Base-by-base conservation (phyloP, 768 basidiomycete genomes). In the Boletus pseudo-olivaceus region DNA sequence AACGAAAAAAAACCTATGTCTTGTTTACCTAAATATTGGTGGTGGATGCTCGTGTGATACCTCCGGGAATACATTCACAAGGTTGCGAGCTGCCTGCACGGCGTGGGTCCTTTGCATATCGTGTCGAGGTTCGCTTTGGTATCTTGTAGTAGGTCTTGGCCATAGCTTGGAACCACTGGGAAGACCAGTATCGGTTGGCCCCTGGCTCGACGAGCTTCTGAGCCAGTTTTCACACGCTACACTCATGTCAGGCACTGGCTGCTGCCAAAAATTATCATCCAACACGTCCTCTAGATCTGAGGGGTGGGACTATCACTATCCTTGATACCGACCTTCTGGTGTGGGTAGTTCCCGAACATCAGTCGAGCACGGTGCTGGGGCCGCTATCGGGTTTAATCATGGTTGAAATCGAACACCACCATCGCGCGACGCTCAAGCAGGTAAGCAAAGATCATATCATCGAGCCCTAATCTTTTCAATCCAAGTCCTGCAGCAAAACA, bases 391-490 rank as follows among this genome's bases (percentile, higher is more conserved):
- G 10, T 15, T 38, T 23, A 1, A 48, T 49, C 47, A 78, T 79
- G 77, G 71, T 71, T 33, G 71, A 73, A 55, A 47, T 64, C 2
- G 77, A 40, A 7, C 67, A 82, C 53, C 90, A 90, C 62, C 79
- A 79, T 66, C 91, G 93, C 58, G 77, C 95, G 41, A 88, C 92
- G 7, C 82, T 93, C 58, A 97, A 96, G 73, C 94, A 97, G 80
- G 81, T 80, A 55, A 43, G 79, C 62, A 45, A 47, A 50, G 49
- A 51, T 42, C 42, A 33, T 40, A 48, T 52, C 41, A 19, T 42
- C 40, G 37, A 40, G 39, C 39, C 20, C 33, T 19, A 5, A 47
- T 43, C 35, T 19, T 41, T 56, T 35, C 23, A 44, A 50, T 30
- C 33, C 39, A 43, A 45, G 37, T 45, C 49, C 42, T 19, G 15